Evolutionary conservation across 345 rosid species (phyloP), one percentile per base, ranked within the genome.

Genomic region (Sisymbrium irio): DNA sequence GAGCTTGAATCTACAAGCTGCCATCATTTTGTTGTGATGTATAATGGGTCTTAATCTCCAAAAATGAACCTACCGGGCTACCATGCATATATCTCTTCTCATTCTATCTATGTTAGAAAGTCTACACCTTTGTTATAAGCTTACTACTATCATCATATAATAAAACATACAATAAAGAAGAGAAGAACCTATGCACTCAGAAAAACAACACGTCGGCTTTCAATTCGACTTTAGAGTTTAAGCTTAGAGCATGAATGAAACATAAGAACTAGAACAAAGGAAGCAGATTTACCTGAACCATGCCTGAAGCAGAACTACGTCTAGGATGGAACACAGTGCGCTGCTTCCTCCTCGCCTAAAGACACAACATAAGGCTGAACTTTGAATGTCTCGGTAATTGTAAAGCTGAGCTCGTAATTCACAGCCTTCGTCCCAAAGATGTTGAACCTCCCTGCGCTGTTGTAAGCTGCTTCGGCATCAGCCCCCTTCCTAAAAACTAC

Each of bases 381-480:
- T 77, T 83, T 89, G 77, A 90, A 90, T 61, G 86, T 78, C 53
- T 80, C 86, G 12, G 90, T 84, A 39, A 87, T 75, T 11, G 82
- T 63, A 66, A 77, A 81, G 80, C 85, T 89, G 59, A 93, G 96
- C 81, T 87, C 90, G 69, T 93, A 93, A 75, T 82, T 85, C 69
- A 93, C 96, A 72, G 78, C 78, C 17, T 68, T 65, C n/a, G 83
- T 41, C 65, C 96, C 94, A 74, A 93, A 93, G 56, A 93, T 86
- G 77, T 70, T 89, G 83, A 91, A 88, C 80, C 86, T 91, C 15
- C 85, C 81, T 44, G 91, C 93, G 75, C 97, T 89, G 42, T 82
- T 82, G 77, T 82, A 84, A 64, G 98, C 95, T 73, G 85, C 83
- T 80, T 91, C 85, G 0, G 98, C 98, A 82, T 94, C 97, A 20